phyloP scores from a whole-genome alignment of 257 asterid genomes.

The Avicennia marina region DNA sequence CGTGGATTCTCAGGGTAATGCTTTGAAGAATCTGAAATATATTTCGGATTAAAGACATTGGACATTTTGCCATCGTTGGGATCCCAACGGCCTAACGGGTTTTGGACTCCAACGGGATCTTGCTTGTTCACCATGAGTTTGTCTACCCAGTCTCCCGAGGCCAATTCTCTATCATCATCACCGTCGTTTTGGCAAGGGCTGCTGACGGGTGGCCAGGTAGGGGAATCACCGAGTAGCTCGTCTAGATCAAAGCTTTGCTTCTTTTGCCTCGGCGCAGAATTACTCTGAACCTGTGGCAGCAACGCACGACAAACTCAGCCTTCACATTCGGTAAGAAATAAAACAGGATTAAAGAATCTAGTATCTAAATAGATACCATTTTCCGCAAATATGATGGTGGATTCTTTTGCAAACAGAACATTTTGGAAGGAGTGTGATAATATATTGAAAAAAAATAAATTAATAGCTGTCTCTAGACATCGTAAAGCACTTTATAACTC shows the following conservation, averaged over 20 bases:
- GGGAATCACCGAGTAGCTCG: conserved; percentile 71
- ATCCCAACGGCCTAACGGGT: conserved; percentile 16
- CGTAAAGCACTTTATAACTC: too few species aligned
- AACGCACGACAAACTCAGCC: background rate
- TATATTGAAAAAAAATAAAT: too few species aligned
- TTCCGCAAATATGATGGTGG: too few species aligned
- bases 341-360: too few species aligned
- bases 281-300: conserved; percentile 42
- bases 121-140: conserved; percentile 93
- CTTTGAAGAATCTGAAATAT: conserved; percentile 45
- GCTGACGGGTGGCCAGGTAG: conserved; percentile 77
- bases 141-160: conserved; percentile 92
- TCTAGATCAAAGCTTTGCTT: conserved; percentile 69
- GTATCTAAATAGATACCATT: too few species aligned
- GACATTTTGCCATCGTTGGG: background rate
- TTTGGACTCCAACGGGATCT: conserved; percentile 38
- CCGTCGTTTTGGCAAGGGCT: conserved; percentile 39
- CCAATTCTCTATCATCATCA: conserved; percentile 62
- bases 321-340: too few species aligned
- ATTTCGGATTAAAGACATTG: conserved; percentile 34
- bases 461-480: too few species aligned
- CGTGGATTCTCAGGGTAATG: conserved; percentile 38
- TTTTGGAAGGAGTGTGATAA: too few species aligned
- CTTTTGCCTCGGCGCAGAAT: conserved; percentile 51
- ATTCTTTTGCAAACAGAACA: too few species aligned